Evolutionary conservation across 2,329 filamentous ascomycete species (phyloP), one percentile per base, ranked within the genome.

Genomic region (Arthroderma sp.): DNA sequence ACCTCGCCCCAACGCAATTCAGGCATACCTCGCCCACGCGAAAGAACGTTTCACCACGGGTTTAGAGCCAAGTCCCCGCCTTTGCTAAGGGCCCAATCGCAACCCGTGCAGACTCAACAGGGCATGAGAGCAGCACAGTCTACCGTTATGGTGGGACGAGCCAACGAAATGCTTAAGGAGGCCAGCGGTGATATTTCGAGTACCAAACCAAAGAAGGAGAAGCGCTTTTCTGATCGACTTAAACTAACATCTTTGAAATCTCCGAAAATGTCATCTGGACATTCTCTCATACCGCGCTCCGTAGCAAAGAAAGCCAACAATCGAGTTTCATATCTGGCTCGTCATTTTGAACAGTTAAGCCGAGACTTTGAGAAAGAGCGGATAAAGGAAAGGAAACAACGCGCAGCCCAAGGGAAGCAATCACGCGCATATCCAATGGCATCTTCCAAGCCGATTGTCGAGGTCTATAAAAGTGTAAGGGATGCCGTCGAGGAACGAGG

Each of bases 321-420:
- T 3, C 85, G 83, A 55, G 91, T 98, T 2, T 93, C 87, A 6
- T 87, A 81, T n/a, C 72, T 98, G 41, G 86, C 91, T 11, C 85
- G 85, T 54, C 91, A 96, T 61, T 96, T 98, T 58, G 93, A 98
- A 62, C 88, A 96, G 61, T 72, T 98, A 46, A 95, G 87, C 54
- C 81, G 88, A 27, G 93, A 98, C 58, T 98, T 98, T 53, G 87
- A 95, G 58, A 94, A 89, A 55, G 89, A 98, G 64, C 78, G 91
- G 38, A 77, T 93, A 53, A 81, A 84, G 40, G 89, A 96, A 61
- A 78, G 85, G 52, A 82, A 81, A 55, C 83, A 87, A 60, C 73
- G 85, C 47, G 84, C 85, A 28, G 83, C 85, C 38, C 86, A 81
- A 57, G 80, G 83, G 58, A 74, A 77, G 37, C 77, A 78, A 60